phyloP scores from a whole-genome alignment of 768 basidiomycete species.

The Mycena latifolia region DNA sequence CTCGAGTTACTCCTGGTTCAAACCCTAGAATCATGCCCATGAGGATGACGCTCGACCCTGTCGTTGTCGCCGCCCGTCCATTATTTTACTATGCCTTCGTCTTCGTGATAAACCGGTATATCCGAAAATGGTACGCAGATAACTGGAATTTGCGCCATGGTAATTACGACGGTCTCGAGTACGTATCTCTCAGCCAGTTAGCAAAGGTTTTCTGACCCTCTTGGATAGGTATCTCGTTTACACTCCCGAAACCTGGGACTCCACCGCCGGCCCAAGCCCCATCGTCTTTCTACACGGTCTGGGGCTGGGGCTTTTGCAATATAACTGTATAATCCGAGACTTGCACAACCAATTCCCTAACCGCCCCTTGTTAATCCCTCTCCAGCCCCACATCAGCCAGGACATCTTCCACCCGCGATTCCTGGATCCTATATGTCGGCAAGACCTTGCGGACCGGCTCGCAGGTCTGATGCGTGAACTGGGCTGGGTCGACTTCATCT shows the following conservation, averaged over 20 bases:
- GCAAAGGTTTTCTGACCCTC: slow-evolving; percentile 2
- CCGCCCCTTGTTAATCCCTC: slow-evolving; percentile 78
- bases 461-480: slow-evolving; percentile 68
- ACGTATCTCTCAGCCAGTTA: slow-evolving; percentile 38
- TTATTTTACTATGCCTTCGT: slow-evolving; percentile 71
- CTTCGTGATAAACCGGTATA: slow-evolving; percentile 58
- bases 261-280: slow-evolving; percentile 69
- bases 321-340: slow-evolving; percentile 69
- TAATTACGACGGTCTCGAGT: slow-evolving; percentile 79
- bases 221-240: slow-evolving; percentile 77
- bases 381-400: slow-evolving; percentile 92
- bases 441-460: slow-evolving; percentile 69
- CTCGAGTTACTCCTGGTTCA: slow-evolving; percentile 70
- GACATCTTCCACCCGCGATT: slow-evolving; percentile 83
- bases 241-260: slow-evolving; percentile 75
- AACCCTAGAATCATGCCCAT: slow-evolving; percentile 66
- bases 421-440: slow-evolving; percentile 76
- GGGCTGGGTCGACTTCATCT: slow-evolving; percentile 66
- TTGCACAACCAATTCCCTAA: slow-evolving; percentile 69
- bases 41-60: slow-evolving; percentile 80
- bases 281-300: slow-evolving; percentile 91
- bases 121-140: slow-evolving; percentile 59
- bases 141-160: slow-evolving; percentile 58
- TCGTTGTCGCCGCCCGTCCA: slow-evolving; percentile 75
- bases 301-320: slow-evolving; percentile 84